These are phyloP conservation scores for Talaromyces sp. DNA, from an alignment of 2,329 filamentous ascomycete species.

Conservation along the genomic window DNA sequence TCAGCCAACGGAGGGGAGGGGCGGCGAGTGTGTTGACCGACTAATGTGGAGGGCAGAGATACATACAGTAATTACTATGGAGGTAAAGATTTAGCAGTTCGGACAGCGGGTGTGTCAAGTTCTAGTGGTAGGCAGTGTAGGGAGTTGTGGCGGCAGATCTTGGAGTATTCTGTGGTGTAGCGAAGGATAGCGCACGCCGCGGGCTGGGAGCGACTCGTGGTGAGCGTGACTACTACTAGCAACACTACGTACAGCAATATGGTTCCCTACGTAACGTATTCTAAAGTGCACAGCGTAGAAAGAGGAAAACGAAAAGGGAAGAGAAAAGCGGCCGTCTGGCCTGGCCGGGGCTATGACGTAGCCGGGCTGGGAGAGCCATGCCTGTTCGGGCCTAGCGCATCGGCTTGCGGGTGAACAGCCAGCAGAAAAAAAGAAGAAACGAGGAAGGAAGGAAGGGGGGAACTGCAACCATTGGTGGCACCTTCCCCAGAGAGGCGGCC, in stretches of 20 bases:
- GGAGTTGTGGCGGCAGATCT: conserved; percentile 9
- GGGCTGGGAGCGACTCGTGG: background rate
- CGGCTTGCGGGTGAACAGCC: background rate
- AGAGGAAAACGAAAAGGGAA: background rate
- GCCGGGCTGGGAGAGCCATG: background rate
- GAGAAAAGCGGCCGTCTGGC: conserved; percentile 3
- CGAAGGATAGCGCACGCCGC: background rate
- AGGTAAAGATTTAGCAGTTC: background rate
- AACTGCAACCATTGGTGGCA: background rate
- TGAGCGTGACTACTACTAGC: background rate
- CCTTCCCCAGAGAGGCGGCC: background rate
- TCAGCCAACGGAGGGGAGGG: background rate
- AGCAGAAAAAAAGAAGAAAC: no score
- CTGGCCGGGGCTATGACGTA: conserved; percentile 17
- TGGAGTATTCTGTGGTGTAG: background rate
- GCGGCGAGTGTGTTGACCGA: background rate
- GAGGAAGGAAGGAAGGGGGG: background rate
- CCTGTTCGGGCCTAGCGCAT: background rate
- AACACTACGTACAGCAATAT: background rate
- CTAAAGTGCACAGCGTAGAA: background rate
- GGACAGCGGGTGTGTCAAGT: background rate
- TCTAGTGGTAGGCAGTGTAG: background rate
- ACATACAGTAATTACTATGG: background rate
- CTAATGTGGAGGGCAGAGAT: background rate
- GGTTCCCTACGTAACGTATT: background rate